Base-by-base conservation (phyloP, 2,329 filamentous ascomycete genomes). In the Macroventuria anomochaeta region DNA sequence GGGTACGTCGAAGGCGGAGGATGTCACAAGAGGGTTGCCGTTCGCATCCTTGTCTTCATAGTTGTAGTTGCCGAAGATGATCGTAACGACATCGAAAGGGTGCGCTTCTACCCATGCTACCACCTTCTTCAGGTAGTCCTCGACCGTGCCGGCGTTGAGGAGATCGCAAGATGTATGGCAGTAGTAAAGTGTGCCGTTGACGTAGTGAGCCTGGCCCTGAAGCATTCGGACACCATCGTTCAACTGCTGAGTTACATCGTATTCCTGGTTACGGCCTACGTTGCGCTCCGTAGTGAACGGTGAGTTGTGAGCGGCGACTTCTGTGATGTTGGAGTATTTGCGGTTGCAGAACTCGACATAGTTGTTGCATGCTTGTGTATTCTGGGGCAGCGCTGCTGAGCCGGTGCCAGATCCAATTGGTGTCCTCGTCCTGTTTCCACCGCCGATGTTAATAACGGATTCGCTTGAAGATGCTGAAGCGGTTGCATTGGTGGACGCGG, bases 91-190 rank as follows among this genome's bases (percentile, higher is more conserved):
- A 57, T 97, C 93, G 76, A 91, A 95, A 0, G 92, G 93, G 64
- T 97, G 88, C 0, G 71, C 67, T 12, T 83, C 81, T 2, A 97
- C 85, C 93, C 93, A 97, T 42, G 79, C 73, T 21, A 81, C 81
- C 8, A 97, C 89, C 3, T 81, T 80, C 7, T 78, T 79, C 23
- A 97, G 84, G 78, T 91, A 96, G 46, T 84, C 79, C 53, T 88
- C 86, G 33, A 95, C 88, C 2, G 90, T 87, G 0, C 93, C 93
- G 5, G 86, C 90, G 63, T 97, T 88, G 23, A 97, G 83, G 3
- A 97, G 79, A 63, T 93, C 85, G 76, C 93, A 97, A 32, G 84
- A 87, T 1, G 89, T 91, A 74, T 97, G 93, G 76, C 93, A 97
- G 69, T 93, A 91, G 74, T 91, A 89, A 38, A 89, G 73, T 0